Percentiles rank a stretch among this genome's conserved stretches.
Conservation (phyloP, 805 yeast species). For the Saccharomycopsis vini region DNA sequence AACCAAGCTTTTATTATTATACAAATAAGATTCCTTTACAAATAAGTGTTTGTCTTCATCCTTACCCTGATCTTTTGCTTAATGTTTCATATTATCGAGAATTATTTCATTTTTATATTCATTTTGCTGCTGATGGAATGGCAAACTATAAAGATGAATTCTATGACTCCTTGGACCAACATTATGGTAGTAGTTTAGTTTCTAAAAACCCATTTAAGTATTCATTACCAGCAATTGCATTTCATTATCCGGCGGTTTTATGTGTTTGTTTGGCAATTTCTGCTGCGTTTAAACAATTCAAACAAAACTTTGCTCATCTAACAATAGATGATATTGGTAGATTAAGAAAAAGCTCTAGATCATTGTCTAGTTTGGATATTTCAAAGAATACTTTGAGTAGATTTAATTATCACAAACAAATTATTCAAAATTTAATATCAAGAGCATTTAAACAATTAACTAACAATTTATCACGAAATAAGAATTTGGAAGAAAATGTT, state of each 20-base stretch:
- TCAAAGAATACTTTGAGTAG: constrained; percentile 1
- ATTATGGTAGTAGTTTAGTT: background rate
- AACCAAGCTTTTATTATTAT: background rate
- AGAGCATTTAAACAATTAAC: constrained; percentile 4
- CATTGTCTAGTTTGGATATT: constrained; percentile 5
- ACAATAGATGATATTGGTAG: constrained; percentile 7
- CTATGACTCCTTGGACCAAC: background rate
- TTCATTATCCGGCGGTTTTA: constrained; percentile 5
- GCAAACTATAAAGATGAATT: constrained; percentile 11
- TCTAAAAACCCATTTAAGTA: constrained; percentile 14
- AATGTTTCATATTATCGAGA: constrained; percentile 53
- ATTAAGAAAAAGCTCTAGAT: background rate
- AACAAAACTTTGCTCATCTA: constrained; percentile 2
- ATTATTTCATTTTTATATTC: constrained; percentile 48
- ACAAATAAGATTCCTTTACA: background rate
- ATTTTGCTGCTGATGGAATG: constrained; percentile 7
- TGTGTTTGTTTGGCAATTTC: constrained; percentile 6
- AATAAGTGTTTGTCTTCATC: constrained; percentile 21
- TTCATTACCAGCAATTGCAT: constrained; percentile 14
- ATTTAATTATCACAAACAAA: constrained; percentile 8
- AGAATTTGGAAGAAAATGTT: background rate
- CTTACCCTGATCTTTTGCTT: constrained; percentile 51
- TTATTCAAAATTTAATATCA: constrained; percentile 12
- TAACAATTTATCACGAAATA: background rate
- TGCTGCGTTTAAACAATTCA: constrained; percentile 10